Percentiles rank a stretch among this genome's conserved stretches.
These are phyloP conservation scores for Nakaseomyces nivariensis DNA, from an alignment of 1,139 yeast species.

Conservation along the genomic window DNA sequence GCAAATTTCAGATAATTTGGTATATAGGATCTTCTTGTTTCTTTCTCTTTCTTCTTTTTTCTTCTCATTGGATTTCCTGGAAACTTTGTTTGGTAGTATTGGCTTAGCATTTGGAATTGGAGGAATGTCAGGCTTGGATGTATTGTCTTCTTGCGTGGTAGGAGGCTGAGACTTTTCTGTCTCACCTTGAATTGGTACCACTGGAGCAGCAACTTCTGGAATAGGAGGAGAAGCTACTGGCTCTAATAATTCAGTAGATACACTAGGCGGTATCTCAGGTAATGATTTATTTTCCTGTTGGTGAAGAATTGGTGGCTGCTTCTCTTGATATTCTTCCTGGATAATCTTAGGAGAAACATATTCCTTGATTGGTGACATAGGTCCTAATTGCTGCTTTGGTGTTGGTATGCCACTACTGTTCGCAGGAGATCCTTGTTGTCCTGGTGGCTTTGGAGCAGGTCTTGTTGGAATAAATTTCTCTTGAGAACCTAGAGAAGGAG, in stretches of 20 bases:
- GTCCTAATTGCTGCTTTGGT: neutral
- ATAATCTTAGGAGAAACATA: neutral
- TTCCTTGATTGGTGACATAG: slow-evolving; percentile 2
- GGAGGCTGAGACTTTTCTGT: too few relatives aligned
- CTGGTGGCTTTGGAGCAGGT: slow-evolving; percentile 55
- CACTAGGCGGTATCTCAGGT: neutral
- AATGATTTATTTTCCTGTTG: neutral
- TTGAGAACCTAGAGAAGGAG: neutral
- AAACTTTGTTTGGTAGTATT: neutral
- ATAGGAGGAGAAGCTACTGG: neutral
- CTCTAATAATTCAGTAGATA: neutral
- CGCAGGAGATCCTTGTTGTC: slow-evolving; percentile 9
- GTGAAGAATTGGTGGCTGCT: neutral
- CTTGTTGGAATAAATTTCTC: slow-evolving; percentile 48
- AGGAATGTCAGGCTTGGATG: neutral
- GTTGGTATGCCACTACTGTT: neutral
- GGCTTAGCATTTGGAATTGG: slow-evolving; percentile 2
- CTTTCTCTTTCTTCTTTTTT: slow-evolving; percentile 65
- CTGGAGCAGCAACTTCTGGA: neutral
- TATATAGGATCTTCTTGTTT: slow-evolving; percentile 58
- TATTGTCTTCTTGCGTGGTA: neutral
- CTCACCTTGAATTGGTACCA: too few relatives aligned
- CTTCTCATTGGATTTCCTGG: slow-evolving; percentile 14
- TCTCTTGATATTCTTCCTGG: neutral
- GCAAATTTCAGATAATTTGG: slow-evolving; percentile 67